Base-by-base conservation (phyloP, 768 basidiomycete species). In the Nidula microcarpa region DNA sequence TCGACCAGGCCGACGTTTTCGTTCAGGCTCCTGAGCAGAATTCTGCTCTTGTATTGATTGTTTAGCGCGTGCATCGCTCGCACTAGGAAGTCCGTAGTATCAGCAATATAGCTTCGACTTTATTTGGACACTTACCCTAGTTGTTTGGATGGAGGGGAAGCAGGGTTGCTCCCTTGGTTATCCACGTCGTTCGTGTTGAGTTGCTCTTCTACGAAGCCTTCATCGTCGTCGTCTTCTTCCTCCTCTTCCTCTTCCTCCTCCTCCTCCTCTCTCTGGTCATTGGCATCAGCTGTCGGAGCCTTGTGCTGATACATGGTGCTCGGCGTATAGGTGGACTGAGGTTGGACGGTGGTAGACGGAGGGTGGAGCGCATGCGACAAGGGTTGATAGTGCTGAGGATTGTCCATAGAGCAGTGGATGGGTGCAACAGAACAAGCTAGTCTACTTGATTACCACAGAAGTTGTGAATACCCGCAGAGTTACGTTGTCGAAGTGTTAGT, bases 351-450 rank as follows among this genome's bases (percentile, higher is more conserved):
- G 57, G 65, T 63, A 49, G 65, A 72, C 56, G 81, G 85, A 0
- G 84, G 85, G 65, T 87, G 74, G 37, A 91, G 75, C 43, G 89
- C 89, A 74, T 89, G 85, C 52, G 88, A 91, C 60, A 91, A 77
- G 30, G 89, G 86, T 56, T 89, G 87, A 71, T 91, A 88, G 57
- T 86, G 86, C 65, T 89, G 87, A 52, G 86, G 86, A 66, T 87
- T 87, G 70, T 88, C 78, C 80, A 81, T 81, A 37, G 47, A 49
- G 34, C 46, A 53, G 23, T 23, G 23, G 23, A 23, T 23, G 23
- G 23, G 23, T 23, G 23, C 23, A 23, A 23, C 23, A 23, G 23
- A 23, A 23, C 23, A 23, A 23, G 23, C 23, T 23, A 23, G 23
- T 23, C 23, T 23, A 23, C 23, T 23, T 23, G 23, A 23, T 23